Base-by-base conservation (phyloP, 208 protist genomes). In the Leishmania tarentolae region DNA sequence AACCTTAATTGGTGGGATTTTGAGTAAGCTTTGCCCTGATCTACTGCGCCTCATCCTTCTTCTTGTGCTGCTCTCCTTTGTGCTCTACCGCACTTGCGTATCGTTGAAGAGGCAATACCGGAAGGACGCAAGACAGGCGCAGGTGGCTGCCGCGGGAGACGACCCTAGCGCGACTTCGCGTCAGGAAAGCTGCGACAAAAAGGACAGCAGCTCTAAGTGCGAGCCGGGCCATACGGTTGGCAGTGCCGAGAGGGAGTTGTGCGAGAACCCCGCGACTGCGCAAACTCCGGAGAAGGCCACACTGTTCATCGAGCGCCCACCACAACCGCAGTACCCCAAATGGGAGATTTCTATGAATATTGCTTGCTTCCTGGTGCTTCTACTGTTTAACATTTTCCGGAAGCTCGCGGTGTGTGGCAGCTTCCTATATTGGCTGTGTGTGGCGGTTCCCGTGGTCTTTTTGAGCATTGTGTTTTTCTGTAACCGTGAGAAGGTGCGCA, bases 11-110 rank as follows among this genome's bases (percentile, higher is more conserved):
- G 94, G 94, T 35, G 87, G 91, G 57, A 84, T 96, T 53, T 68
- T 96, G 37, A 94, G 90, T 65, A 91, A 88, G 77, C n/a, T 95
- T n/a, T 92, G 89, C 76, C 92, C 94, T 8, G 92, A 97, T 76
- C 79, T 93, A 31, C 73, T 97, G 15, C 90, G 94, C 35, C 84
- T 97, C n/a, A 47, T 94, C 17, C 85, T 96, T 19, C 87, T 97
- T 35, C 93, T 96, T 70, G 63, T 89, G 66, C 70, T 97, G 7
- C 89, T 97, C 40, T 82, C 84, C 0, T 74, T 73, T 35, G 92
- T 95, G 68, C 87, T 97, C 37, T 87, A 92, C 73, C 83, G 88
- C 71, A 94, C 89, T 0, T 78, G 94, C 24, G 65, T 79, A 52
- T 94, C 95, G 82, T 91, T 92, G 86, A 83, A 82, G 83, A 65